phyloP scores from a whole-genome alignment of 495 filamentous ascomycete species.

The Articulospora tetracladia region DNA sequence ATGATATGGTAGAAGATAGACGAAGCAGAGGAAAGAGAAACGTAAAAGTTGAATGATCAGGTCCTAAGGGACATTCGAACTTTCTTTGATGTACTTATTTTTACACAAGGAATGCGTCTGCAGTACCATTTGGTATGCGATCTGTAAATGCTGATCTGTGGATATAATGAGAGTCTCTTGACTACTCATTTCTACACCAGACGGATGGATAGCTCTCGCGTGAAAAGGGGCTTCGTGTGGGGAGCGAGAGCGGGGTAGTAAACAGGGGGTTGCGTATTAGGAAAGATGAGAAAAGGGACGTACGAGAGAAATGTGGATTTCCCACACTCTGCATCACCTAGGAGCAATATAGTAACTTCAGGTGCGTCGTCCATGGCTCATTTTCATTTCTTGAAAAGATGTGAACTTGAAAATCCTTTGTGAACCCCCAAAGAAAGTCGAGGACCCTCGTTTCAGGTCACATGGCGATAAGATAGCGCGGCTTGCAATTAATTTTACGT shows the following conservation, averaged over 20 bases:
- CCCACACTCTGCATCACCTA: conserved; percentile 77
- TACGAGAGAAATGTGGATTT: conserved; percentile 90
- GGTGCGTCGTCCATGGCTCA: conserved; percentile 18
- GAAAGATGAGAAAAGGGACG: conserved; percentile 32
- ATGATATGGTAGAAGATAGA: background rate
- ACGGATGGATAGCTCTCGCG: background rate
- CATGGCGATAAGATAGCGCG: conserved; percentile 18
- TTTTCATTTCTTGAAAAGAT: background rate
- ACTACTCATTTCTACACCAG: no score
- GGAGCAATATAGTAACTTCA: conserved; percentile 66
- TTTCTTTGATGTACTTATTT: no score
- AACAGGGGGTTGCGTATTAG: background rate
- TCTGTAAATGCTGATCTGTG: no score
- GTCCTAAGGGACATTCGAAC: no score
- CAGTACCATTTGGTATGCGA: no score
- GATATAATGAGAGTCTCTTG: no score
- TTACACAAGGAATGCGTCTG: no score
- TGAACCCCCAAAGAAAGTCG: conserved; percentile 4
- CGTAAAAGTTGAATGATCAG: no score
- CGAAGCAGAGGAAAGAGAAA: no score
- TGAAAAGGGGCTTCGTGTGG: conserved; percentile 14
- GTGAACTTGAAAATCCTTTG: background rate
- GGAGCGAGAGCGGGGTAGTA: background rate
- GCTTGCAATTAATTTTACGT: background rate
- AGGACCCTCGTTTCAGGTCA: conserved; percentile 7